Conservation (phyloP, 306 rosid species). For the Citrullus amarus region DNA sequence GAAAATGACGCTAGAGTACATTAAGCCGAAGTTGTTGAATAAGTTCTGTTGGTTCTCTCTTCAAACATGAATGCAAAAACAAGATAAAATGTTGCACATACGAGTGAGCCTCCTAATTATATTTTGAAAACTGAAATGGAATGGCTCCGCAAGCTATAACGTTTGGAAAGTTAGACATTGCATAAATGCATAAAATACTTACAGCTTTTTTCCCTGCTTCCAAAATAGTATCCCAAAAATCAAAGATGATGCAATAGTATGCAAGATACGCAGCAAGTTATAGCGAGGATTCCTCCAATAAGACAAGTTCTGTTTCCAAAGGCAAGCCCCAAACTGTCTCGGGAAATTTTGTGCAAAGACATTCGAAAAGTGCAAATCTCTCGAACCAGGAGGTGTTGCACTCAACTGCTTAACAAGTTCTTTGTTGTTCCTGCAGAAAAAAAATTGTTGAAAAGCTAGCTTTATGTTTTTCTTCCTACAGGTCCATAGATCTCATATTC, state of each 20-base stretch:
- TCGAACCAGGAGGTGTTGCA: constrained; percentile 23
- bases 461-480: background rate
- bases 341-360: constrained; percentile 25
- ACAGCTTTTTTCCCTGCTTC: constrained; percentile 32
- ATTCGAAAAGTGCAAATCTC: constrained; percentile 24
- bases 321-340: constrained; percentile 33
- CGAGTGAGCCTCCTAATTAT: background rate
- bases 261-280: constrained; percentile 26
- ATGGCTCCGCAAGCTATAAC: background rate
- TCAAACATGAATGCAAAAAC: background rate
- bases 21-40: constrained; percentile 33
- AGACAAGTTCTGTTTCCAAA: constrained; percentile 32
- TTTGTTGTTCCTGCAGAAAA: constrained; percentile 9
- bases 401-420: constrained; percentile 16
- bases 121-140: background rate
- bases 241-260: constrained; percentile 12
- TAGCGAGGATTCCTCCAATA: constrained; percentile 36
- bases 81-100: background rate
- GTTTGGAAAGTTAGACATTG: background rate
- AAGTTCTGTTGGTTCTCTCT: constrained; percentile 36
- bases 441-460: background rate
- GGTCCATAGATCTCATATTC: background rate
- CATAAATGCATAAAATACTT: background rate
- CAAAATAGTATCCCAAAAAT: constrained; percentile 24
- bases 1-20: constrained; percentile 22